Evolutionary conservation across 1,284 basidiomycete species (phyloP).

Genomic region (Acaromyces ingoldii): DNA sequence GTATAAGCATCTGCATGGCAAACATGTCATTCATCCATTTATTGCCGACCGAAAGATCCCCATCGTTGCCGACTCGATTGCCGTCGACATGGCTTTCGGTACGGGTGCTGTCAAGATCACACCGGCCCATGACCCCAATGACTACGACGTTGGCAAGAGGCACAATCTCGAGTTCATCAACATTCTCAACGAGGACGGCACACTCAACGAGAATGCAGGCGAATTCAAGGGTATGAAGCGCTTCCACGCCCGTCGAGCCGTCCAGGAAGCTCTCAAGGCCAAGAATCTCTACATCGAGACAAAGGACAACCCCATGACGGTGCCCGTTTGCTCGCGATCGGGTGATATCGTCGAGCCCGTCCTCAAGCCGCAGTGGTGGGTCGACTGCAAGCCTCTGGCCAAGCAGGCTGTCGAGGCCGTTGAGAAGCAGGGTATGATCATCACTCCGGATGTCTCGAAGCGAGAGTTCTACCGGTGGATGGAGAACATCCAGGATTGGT

Average conservation of each 20-base stretch:
- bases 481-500: constrained; percentile 96
- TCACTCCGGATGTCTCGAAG: constrained; percentile 79
- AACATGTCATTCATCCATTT: constrained; percentile 88
- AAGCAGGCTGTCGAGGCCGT: constrained; percentile 67
- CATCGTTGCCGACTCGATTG: constrained; percentile 77
- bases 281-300: constrained; percentile 81
- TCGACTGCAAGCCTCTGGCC: constrained; percentile 85
- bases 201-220: constrained; percentile 86
- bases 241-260: constrained; percentile 82
- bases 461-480: constrained; percentile 97
- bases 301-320: constrained; percentile 62
- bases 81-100: constrained; percentile 92
- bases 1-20: constrained; percentile 95
- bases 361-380: constrained; percentile 99
- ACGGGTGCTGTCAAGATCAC: constrained; percentile 99
- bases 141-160: constrained; percentile 88
- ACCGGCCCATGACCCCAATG: constrained; percentile 96
- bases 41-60: constrained; percentile 72
- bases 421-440: constrained; percentile 57
- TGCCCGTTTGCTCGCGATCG: constrained; percentile 48
- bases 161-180: constrained; percentile 92
- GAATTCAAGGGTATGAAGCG: constrained; percentile 71
- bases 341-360: constrained; percentile 94
- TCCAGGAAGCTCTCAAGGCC: constrained; percentile 80
- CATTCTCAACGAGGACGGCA: constrained; percentile 95